These are phyloP conservation scores for Citrus mangshanensis DNA, from an alignment of 345 rosid genomes.

Conservation along the genomic window DNA sequence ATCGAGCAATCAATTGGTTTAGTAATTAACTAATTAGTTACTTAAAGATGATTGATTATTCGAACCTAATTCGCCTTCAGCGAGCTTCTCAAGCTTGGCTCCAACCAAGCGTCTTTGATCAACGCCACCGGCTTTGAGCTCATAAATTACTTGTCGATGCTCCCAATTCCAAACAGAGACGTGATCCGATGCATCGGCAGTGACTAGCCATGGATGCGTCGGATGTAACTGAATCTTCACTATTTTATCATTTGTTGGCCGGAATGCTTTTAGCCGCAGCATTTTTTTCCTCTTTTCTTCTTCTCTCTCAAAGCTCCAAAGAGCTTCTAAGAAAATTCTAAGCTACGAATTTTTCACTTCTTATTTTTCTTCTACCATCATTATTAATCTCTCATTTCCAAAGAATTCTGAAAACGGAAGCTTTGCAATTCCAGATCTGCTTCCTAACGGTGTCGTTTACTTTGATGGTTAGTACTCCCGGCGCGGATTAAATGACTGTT, in stretches of 20 bases:
- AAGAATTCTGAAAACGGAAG: neutral
- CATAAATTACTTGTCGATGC: slow-evolving; percentile 97
- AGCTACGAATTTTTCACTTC: neutral
- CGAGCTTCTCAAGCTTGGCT: slow-evolving; percentile 94
- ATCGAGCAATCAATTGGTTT: neutral
- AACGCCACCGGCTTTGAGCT: slow-evolving; percentile 95
- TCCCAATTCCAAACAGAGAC: slow-evolving; percentile 99
- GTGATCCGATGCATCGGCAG: slow-evolving; percentile 94
- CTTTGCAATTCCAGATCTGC: neutral
- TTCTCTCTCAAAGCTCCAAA: neutral
- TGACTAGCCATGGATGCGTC: slow-evolving; percentile 98
- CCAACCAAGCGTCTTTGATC: slow-evolving; percentile 97
- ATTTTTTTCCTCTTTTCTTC: slow-evolving; percentile 28
- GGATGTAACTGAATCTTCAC: slow-evolving; percentile 97
- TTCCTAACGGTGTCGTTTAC: neutral
- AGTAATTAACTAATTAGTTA: neutral
- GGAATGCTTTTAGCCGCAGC: slow-evolving; percentile 87
- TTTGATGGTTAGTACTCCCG: no score
- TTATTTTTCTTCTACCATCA: neutral
- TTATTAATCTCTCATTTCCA: neutral
- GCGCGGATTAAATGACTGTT: no score
- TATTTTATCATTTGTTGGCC: slow-evolving; percentile 76
- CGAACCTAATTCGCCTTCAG: slow-evolving; percentile 91
- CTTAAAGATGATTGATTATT: neutral
- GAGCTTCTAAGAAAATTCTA: neutral